Percentiles rank a stretch among this genome's conserved stretches.
These are phyloP conservation scores for Mycocentrospora acerina DNA, from an alignment of 2,329 filamentous ascomycete genomes.

Conservation along the genomic window DNA sequence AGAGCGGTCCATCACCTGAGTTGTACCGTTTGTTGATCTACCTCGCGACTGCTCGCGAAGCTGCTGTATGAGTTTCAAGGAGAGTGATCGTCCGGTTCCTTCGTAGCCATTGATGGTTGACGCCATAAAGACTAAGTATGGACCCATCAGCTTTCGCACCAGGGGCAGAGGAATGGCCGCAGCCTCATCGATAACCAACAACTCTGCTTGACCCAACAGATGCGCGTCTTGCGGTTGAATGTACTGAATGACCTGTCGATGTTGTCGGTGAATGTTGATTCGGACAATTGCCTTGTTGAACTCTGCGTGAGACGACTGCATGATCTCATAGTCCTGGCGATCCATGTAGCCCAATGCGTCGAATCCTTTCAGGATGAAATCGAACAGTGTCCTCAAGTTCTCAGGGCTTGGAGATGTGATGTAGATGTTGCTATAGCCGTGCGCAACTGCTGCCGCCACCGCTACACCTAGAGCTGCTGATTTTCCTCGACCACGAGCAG, in stretches of 20 bases:
- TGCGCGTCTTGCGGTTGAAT: slow-evolving; percentile 96
- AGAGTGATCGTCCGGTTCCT: slow-evolving; percentile 91
- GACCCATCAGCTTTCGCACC: slow-evolving; percentile 91
- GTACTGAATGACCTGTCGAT: slow-evolving; percentile 97
- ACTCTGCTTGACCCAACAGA: slow-evolving; percentile 88
- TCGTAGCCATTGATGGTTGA: slow-evolving; percentile 99
- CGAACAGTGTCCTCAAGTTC: slow-evolving; percentile 97
- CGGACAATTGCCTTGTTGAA: slow-evolving; percentile 99
- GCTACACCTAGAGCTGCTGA: slow-evolving; percentile 94
- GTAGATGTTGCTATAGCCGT: slow-evolving; percentile 99
- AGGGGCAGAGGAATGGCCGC: slow-evolving; percentile 93
- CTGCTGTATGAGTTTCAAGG: slow-evolving; percentile 95
- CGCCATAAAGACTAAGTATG: slow-evolving; percentile 98
- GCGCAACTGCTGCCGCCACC: slow-evolving; percentile 88
- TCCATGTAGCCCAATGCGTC: slow-evolving; percentile 92
- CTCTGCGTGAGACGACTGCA: slow-evolving; percentile 96
- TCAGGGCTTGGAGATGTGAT: slow-evolving; percentile 97
- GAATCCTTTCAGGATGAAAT: slow-evolving; percentile 98
- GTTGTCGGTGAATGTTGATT: slow-evolving; percentile 91
- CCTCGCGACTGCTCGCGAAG: slow-evolving; percentile 87
- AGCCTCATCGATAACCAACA: slow-evolving; percentile 95
- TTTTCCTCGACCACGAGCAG: slow-evolving; percentile 92
- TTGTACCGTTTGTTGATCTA: slow-evolving; percentile 54
- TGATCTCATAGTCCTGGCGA: slow-evolving; percentile 95
- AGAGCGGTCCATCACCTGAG: slow-evolving; percentile 72